Conservation (phyloP, 352 stramenopile species). For the Phytopythium helicoides region DNA sequence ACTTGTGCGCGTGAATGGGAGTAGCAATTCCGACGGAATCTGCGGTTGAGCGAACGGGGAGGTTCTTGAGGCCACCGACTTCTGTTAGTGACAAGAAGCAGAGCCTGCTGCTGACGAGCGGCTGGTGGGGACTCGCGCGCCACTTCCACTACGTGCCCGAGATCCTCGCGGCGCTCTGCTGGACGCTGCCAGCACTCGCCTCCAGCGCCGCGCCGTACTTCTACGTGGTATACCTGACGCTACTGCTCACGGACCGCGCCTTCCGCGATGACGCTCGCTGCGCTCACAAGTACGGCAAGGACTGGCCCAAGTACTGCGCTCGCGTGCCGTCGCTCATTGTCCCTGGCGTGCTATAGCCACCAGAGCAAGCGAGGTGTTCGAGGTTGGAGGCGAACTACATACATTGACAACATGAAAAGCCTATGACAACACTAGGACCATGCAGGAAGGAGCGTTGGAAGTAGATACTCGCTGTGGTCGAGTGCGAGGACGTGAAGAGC, state of each 20-base stretch:
- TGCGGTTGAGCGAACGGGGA: too few relatives aligned
- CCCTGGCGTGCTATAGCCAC: conserved; percentile 63
- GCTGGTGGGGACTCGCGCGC: conserved; percentile 94
- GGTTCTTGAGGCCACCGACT: too few relatives aligned
- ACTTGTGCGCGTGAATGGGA: too few relatives aligned
- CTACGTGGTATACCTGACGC: conserved; percentile 89
- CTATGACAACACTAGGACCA: too few relatives aligned
- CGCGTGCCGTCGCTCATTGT: conserved; percentile 88
- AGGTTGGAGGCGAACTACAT: too few relatives aligned
- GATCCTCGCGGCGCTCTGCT: conserved; percentile 81
- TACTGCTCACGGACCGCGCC: conserved; percentile 94
- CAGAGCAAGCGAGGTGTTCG: too few relatives aligned
- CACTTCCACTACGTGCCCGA: conserved; percentile 97
- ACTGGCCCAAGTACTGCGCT: conserved; percentile 94
- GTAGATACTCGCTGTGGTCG: too few relatives aligned
- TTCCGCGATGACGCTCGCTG: conserved; percentile 95
- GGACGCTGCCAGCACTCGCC: conserved; percentile 64
- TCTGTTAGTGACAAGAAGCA: conserved; percentile 88
- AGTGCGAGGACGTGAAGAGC: too few relatives aligned
- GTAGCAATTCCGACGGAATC: too few relatives aligned
- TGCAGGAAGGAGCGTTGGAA: too few relatives aligned
- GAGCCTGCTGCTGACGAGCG: conserved; percentile 89
- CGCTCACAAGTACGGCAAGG: conserved; percentile 93
- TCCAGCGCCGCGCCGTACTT: conserved; percentile 80
- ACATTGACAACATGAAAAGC: too few relatives aligned